phyloP scores from a whole-genome alignment of 257 asterid genomes.

The Nicotiana tabacum region DNA sequence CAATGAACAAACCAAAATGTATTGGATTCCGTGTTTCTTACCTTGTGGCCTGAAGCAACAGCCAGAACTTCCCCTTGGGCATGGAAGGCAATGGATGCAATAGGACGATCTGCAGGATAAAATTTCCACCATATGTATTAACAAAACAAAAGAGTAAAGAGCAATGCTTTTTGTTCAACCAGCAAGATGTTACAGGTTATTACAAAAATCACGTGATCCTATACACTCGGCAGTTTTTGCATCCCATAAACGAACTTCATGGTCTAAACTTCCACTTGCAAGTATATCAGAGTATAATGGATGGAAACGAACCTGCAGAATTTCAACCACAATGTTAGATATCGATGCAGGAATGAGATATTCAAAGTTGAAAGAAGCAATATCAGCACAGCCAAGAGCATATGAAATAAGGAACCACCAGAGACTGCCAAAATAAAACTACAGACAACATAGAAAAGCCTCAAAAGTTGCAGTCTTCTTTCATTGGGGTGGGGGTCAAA shows the following conservation, averaged over 20 bases:
- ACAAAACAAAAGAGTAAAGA: background rate
- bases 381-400: slow-evolving; percentile 11
- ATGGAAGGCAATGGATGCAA: slow-evolving; percentile 97
- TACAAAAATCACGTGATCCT: slow-evolving; percentile 92
- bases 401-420: background rate
- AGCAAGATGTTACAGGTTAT: slow-evolving; percentile 24
- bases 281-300: slow-evolving; percentile 77
- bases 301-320: slow-evolving; percentile 89
- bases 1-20: background rate
- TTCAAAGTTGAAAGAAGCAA: slow-evolving; percentile 12
- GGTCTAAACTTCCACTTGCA: slow-evolving; percentile 98
- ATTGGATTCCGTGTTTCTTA: slow-evolving; percentile 23
- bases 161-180: background rate
- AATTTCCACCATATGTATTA: slow-evolving; percentile 11
- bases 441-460: background rate
- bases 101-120: slow-evolving; percentile 74
- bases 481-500: background rate
- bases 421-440: background rate
- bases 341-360: slow-evolving; percentile 9
- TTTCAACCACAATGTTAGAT: slow-evolving; percentile 22
- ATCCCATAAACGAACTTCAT: slow-evolving; percentile 96
- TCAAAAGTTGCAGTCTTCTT: background rate
- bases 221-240: slow-evolving; percentile 83
- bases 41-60: slow-evolving; percentile 99
- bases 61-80: slow-evolving; percentile 94